These are phyloP conservation scores for Talaromyces sp. DNA, from an alignment of 2,329 filamentous ascomycete genomes.

Conservation along the genomic window DNA sequence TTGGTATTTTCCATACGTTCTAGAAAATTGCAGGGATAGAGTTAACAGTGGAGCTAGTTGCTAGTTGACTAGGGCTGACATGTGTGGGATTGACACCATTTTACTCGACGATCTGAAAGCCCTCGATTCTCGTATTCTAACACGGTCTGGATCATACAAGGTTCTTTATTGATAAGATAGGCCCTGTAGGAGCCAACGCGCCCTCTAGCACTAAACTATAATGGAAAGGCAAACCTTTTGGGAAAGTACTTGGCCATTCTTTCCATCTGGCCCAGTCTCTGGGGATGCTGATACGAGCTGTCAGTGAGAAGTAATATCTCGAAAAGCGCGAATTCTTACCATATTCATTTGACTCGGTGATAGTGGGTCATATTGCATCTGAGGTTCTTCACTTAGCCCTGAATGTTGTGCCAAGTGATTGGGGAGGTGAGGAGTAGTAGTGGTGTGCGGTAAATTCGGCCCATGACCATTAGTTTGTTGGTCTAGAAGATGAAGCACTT, in stretches of 20 bases:
- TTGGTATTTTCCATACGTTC: background rate
- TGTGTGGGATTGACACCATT: background rate
- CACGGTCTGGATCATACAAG: background rate
- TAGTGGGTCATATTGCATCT: conserved; percentile 1
- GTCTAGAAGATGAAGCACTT: conserved; percentile 2
- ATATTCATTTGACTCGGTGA: background rate
- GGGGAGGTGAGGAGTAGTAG: background rate
- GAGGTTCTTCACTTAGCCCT: background rate
- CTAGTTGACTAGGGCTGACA: background rate
- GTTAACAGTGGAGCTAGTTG: background rate
- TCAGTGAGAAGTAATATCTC: background rate
- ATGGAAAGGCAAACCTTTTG: conserved; percentile 4
- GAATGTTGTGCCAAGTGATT: background rate
- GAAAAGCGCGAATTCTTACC: background rate
- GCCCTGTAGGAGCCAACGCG: background rate
- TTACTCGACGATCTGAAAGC: background rate
- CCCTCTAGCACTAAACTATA: background rate
- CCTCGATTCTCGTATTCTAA: background rate
- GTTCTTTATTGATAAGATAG: background rate
- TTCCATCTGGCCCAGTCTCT: conserved; percentile 5
- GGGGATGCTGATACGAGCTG: background rate
- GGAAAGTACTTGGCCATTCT: conserved; percentile 11
- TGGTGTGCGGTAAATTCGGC: background rate
- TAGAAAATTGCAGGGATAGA: background rate
- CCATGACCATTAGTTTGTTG: background rate